phyloP scores from a whole-genome alignment of 306 rosid genomes.

The Begonia fuchsioides region DNA sequence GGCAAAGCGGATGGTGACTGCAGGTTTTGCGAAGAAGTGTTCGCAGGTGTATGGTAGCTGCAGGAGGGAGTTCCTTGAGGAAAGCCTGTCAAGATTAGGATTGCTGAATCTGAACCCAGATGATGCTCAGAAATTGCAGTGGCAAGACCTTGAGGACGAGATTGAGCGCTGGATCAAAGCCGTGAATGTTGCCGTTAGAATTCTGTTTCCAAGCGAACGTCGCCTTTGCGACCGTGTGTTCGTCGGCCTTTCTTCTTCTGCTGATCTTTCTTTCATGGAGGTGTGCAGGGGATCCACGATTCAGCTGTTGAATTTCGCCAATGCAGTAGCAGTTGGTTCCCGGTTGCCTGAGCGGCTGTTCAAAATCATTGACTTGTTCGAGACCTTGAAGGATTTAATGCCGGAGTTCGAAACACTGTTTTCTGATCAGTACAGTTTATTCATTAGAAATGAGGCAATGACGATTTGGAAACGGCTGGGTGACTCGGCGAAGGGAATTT shows the following conservation, averaged over 20 bases:
- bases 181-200: slow-evolving; percentile 46
- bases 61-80: slow-evolving; percentile 80
- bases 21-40: slow-evolving; percentile 83
- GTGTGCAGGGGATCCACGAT: slow-evolving; percentile 72
- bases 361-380: slow-evolving; percentile 65
- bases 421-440: slow-evolving; percentile 59
- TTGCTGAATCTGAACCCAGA: slow-evolving; percentile 75
- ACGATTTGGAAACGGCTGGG: slow-evolving; percentile 85
- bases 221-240: slow-evolving; percentile 69
- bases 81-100: slow-evolving; percentile 76
- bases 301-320: slow-evolving; percentile 71
- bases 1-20: slow-evolving; percentile 84
- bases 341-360: slow-evolving; percentile 81
- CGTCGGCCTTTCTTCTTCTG: slow-evolving; percentile 62
- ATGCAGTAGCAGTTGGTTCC: slow-evolving; percentile 69
- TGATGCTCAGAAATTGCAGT: slow-evolving; percentile 71
- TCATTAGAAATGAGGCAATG: slow-evolving; percentile 56
- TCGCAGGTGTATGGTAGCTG: slow-evolving; percentile 71
- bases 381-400: slow-evolving; percentile 59
- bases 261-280: slow-evolving; percentile 80
- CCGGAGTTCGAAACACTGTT: slow-evolving; percentile 59
- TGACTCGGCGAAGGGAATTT: slow-evolving; percentile 69
- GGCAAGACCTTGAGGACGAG: slow-evolving; percentile 84
- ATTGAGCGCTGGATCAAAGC: slow-evolving; percentile 83
- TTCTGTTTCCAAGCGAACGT: slow-evolving; percentile 77